phyloP scores from a whole-genome alignment of 345 rosid genomes.

The Punica granatum region DNA sequence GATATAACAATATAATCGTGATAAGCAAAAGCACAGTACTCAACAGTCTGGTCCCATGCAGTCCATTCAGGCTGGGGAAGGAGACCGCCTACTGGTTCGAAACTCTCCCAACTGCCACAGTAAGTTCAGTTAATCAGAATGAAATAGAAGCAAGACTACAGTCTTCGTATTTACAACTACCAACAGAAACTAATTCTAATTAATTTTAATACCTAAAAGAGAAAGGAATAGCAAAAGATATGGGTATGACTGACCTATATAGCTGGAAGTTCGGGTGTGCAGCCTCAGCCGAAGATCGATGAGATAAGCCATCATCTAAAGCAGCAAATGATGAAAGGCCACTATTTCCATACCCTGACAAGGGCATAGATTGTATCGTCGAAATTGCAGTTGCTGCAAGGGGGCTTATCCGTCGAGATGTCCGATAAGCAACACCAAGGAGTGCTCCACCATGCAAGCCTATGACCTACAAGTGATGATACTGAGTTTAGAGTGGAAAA shows the following conservation, averaged over 20 bases:
- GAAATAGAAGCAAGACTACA: slow-evolving; percentile 4
- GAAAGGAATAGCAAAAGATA: not conserved
- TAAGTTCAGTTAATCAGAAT: slow-evolving; percentile 17
- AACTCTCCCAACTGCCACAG: slow-evolving; percentile 88
- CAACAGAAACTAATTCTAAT: not conserved
- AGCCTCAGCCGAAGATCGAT: slow-evolving; percentile 66
- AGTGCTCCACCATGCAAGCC: slow-evolving; percentile 98
- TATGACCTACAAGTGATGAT: slow-evolving; percentile 47
- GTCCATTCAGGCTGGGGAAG: slow-evolving; percentile 99
- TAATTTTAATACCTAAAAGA: not conserved
- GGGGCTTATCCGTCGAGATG: slow-evolving; percentile 84
- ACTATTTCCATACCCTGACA: slow-evolving; percentile 91
- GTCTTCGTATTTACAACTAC: not conserved
- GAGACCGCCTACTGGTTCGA: slow-evolving; percentile 88
- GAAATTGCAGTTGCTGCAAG: slow-evolving; percentile 90
- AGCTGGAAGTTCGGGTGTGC: slow-evolving; percentile 87
- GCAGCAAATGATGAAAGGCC: slow-evolving; percentile 68
- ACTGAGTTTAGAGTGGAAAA: slow-evolving; percentile 12
- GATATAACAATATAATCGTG: slow-evolving; percentile 87
- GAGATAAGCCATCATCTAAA: slow-evolving; percentile 71
- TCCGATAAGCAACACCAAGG: slow-evolving; percentile 91
- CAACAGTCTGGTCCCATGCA: slow-evolving; percentile 99
- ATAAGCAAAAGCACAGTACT: slow-evolving; percentile 95
- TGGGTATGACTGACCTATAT: slow-evolving; percentile 52
- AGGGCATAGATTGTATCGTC: slow-evolving; percentile 92